Percentiles rank a stretch among this genome's conserved stretches.
Evolutionary conservation across 805 yeast species (phyloP).

Genomic region (Pichia heedii): DNA sequence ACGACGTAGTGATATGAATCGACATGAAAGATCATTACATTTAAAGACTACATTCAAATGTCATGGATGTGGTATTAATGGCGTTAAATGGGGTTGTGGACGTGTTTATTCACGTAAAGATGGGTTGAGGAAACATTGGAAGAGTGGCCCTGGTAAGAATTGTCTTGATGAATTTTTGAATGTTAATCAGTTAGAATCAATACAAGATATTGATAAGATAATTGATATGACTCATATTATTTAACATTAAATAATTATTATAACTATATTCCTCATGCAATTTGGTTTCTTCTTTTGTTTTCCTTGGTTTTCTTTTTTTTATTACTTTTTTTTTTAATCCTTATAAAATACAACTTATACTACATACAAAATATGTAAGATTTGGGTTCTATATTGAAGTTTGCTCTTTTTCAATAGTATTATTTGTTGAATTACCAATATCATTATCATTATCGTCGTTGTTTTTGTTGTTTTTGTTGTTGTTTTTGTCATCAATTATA

Average conservation of each 20-base stretch:
- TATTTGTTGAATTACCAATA: no score
- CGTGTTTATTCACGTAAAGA: constrained; percentile 8
- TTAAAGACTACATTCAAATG: constrained; percentile 6
- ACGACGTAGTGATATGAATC: constrained; percentile 9
- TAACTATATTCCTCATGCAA: no score
- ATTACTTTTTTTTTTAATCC: no score
- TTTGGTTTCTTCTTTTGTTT: no score
- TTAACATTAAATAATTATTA: not conserved
- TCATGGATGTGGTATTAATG: not conserved
- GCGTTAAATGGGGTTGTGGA: constrained; percentile 8
- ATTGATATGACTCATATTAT: not conserved
- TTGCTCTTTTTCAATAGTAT: no score
- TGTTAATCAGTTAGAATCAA: not conserved
- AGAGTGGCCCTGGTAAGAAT: constrained; percentile 1
- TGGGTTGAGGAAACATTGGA: constrained; percentile 10
- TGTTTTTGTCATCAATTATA: no score
- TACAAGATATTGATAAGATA: constrained; percentile 1
- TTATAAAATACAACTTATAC: no score
- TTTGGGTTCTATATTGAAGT: no score
- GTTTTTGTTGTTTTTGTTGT: not conserved
- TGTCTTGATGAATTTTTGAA: constrained; percentile 3
- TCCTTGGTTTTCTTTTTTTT: no score
- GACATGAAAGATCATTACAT: constrained; percentile 11
- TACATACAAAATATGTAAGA: no score
- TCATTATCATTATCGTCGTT: not conserved